Evolutionary conservation across 1,284 basidiomycete genomes (phyloP).

Genomic region (Boletus semigastroideus): DNA sequence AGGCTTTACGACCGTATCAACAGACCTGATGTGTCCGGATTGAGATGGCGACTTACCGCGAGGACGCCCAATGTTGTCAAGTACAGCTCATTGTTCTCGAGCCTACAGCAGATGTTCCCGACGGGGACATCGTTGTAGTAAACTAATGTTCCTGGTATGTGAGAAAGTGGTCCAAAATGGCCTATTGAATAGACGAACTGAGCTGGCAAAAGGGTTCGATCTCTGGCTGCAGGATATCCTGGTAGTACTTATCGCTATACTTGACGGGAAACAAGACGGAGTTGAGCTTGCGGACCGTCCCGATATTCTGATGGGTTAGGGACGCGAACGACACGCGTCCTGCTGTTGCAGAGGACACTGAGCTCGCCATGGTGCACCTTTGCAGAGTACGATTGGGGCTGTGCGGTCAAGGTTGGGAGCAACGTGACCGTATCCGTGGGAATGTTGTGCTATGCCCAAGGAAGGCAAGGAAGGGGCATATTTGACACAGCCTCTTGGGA

Average conservation of each 20-base stretch:
- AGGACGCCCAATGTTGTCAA: slow-evolving; percentile 84
- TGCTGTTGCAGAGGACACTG: slow-evolving; percentile 26
- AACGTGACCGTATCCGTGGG: slow-evolving; percentile 27
- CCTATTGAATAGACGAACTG: slow-evolving; percentile 41
- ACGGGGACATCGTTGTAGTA: slow-evolving; percentile 86
- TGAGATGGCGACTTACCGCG: slow-evolving; percentile 53
- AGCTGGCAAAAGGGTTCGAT: slow-evolving; percentile 81
- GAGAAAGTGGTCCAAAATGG: slow-evolving; percentile 20
- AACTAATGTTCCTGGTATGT: slow-evolving; percentile 44
- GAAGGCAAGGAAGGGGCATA: slow-evolving; percentile 5
- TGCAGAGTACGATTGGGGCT: slow-evolving; percentile 9
- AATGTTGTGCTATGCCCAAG: slow-evolving; percentile 10
- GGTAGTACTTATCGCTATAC: slow-evolving; percentile 81
- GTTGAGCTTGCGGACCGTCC: slow-evolving; percentile 78
- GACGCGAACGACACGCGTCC: slow-evolving; percentile 67
- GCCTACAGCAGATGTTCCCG: slow-evolving; percentile 76
- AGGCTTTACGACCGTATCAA: slow-evolving; percentile 48
- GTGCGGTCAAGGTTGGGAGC: slow-evolving; percentile 10
- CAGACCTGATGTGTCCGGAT: slow-evolving; percentile 13
- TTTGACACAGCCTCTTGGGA: slow-evolving; percentile 18
- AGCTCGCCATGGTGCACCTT: slow-evolving; percentile 21
- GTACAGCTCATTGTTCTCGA: slow-evolving; percentile 72
- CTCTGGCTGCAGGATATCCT: slow-evolving; percentile 67
- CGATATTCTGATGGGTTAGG: slow-evolving; percentile 76
- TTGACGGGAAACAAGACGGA: slow-evolving; percentile 78